These are phyloP conservation scores for Hevea brasiliensis DNA, from an alignment of 345 rosid species.

Conservation along the genomic window DNA sequence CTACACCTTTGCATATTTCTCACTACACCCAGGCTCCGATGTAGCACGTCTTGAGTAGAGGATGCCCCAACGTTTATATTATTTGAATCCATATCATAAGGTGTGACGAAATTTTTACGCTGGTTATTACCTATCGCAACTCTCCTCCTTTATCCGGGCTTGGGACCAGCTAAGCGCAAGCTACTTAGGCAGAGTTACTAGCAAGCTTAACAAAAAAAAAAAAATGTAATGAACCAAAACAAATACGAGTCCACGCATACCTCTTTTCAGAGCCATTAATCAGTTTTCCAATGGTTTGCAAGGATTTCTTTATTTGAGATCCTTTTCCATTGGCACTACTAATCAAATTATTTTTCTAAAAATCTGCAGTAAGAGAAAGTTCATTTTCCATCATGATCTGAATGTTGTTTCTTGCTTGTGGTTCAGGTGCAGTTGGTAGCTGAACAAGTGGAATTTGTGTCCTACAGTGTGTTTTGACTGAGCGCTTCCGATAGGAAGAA, in stretches of 20 bases:
- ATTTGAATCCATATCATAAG: too few relatives aligned
- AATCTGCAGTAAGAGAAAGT: constrained; percentile 40
- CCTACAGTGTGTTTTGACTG: constrained; percentile 44
- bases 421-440: constrained; percentile 60
- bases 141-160: too few relatives aligned
- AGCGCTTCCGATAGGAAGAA: constrained; percentile 38
- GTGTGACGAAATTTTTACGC: too few relatives aligned
- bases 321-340: constrained; percentile 49
- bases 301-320: constrained; percentile 76
- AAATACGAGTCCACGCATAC: constrained; percentile 29
- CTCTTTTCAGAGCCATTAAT: constrained; percentile 82
- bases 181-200: too few relatives aligned
- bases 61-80: too few relatives aligned
- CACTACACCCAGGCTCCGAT: too few relatives aligned
- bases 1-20: too few relatives aligned
- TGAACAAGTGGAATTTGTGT: constrained; percentile 54
- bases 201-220: too few relatives aligned
- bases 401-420: constrained; percentile 45
- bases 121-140: too few relatives aligned
- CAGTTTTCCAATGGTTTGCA: constrained; percentile 79
- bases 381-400: constrained; percentile 37
- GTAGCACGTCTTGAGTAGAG: too few relatives aligned
- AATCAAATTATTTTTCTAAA: constrained; percentile 24
- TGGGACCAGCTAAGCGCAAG: too few relatives aligned
- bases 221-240: neutral